A percentile compares a stretch with the other conserved stretches of the same genome.
Evolutionary conservation across 1,139 yeast genomes (phyloP).

Genomic region (Suhomyces maxii): DNA sequence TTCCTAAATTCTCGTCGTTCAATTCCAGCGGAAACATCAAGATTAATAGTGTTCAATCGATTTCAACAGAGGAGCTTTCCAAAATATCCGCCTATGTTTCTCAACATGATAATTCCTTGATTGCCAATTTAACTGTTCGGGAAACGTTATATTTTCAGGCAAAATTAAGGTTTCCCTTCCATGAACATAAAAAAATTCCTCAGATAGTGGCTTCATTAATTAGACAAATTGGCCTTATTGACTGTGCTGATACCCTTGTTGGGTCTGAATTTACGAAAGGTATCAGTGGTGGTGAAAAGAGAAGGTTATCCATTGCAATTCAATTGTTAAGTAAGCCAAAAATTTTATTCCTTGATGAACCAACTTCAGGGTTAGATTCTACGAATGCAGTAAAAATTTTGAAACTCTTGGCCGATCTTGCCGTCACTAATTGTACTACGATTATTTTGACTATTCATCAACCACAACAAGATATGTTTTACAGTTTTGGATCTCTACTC

Average conservation of each 20-base stretch:
- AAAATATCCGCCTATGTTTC: conserved; percentile 24
- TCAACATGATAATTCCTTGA: conserved; percentile 24
- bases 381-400: conserved; percentile 22
- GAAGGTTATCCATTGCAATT: conserved; percentile 27
- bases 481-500: conserved; percentile 21
- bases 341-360: conserved; percentile 27
- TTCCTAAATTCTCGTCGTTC: conserved; percentile 14
- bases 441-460: conserved; percentile 26
- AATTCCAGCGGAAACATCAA: conserved; percentile 16
- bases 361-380: conserved; percentile 28
- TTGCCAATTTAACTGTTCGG: conserved; percentile 25
- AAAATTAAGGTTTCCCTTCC: conserved; percentile 21
- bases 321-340: conserved; percentile 26
- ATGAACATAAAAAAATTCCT: conserved; percentile 19
- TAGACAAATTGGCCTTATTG: conserved; percentile 22
- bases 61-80: conserved; percentile 17
- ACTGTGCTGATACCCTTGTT: conserved; percentile 27
- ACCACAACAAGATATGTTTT: conserved; percentile 25
- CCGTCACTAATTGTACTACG: conserved; percentile 20
- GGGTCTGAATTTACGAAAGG: conserved; percentile 24
- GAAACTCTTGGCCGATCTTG: conserved; percentile 18
- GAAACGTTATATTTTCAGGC: conserved; percentile 29
- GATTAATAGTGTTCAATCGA: conserved; percentile 16
- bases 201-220: conserved; percentile 17
- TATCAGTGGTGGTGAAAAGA: conserved; percentile 28